phyloP scores from a whole-genome alignment of 1,284 basidiomycete genomes.

The Leccinum brunneo-olivaceum region DNA sequence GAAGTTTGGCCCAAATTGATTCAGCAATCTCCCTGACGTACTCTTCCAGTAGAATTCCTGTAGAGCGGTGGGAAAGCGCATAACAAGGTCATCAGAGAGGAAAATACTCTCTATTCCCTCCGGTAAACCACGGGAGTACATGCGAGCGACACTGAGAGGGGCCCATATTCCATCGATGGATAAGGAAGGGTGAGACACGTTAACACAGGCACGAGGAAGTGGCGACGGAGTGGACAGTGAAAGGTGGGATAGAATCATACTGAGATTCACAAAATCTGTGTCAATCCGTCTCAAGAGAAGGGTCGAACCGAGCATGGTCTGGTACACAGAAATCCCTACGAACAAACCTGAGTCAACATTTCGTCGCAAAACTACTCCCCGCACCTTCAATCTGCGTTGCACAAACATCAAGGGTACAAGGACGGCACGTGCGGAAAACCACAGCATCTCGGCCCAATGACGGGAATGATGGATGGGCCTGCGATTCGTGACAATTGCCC shows the following conservation, averaged over 20 bases:
- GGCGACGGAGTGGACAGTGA: constrained; percentile 34
- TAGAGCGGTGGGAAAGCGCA: constrained; percentile 51
- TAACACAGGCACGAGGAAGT: constrained; percentile 20
- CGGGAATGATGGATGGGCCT: neutral
- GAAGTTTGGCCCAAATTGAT: constrained; percentile 46
- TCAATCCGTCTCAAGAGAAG: constrained; percentile 61
- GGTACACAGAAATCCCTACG: constrained; percentile 64
- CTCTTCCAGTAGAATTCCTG: constrained; percentile 47
- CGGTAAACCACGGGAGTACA: constrained; percentile 29
- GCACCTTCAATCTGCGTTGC: constrained; percentile 64
- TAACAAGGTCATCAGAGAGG: constrained; percentile 52
- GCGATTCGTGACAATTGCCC: constrained; percentile 7
- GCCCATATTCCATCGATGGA: constrained; percentile 59
- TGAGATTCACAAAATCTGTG: constrained; percentile 67
- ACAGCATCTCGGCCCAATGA: constrained; percentile 21
- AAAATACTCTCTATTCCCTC: constrained; percentile 41
- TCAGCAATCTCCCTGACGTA: constrained; percentile 37
- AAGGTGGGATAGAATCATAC: constrained; percentile 42
- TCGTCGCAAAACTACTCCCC: constrained; percentile 15
- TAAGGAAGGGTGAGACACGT: constrained; percentile 37
- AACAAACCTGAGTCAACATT: constrained; percentile 10
- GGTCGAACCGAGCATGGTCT: constrained; percentile 48
- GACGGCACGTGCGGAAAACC: constrained; percentile 53
- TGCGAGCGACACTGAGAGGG: constrained; percentile 50
- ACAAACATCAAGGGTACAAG: constrained; percentile 52